Base-by-base conservation (phyloP, 306 rosid genomes). In the Vigna hirtella region DNA sequence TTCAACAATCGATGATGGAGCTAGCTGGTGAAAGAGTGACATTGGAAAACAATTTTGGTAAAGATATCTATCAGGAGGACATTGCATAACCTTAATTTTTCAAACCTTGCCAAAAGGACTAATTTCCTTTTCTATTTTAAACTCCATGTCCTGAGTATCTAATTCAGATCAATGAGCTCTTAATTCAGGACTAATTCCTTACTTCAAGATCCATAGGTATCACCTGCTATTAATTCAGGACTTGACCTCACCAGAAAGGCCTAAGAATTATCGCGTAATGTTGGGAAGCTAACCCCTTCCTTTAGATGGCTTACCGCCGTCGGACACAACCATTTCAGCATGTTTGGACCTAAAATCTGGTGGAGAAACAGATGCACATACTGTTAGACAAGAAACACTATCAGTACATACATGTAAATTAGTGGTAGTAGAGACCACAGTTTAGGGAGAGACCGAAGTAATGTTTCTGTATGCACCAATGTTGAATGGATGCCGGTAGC, bases 301-400 rank as follows among this genome's bases (percentile, higher is more conserved):
- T 92, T 92, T 20, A 94, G 87, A 90, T 94, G 96, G 84, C 91
- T 64, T 50, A 87, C 76, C 58, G 96, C 77, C 5, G 89, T 80
- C 9, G 98, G 98, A 26, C 96, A 92, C 17, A 89, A 83, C 98
- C 97, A 94, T 80, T 84, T 86, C 86, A 92, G 79, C 86, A 90
- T 83, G 86, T 88, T 88, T 72, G 94, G 91, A 72, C 98, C 98
- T 66, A 94, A 88, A 53, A 89, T 70, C 98, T 94, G 91, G 78
- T 80, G 65, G 72, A 63, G 61, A 73, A 67, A 66, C 52, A 78
- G 48, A 80, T 22, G 45, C 66, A 69, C 75, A 64, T 51, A 66
- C 15, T 26, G 14, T 70, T 76, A 42, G 49, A 79, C 57, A 34
- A 65, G 45, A 79, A 16, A 43, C 74, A n/a, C 50, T 42, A 42